Evolutionary conservation across 2,329 filamentous ascomycete species (phyloP), one percentile per base, ranked within the genome.

Genomic region (Botryotinia narcissicola): DNA sequence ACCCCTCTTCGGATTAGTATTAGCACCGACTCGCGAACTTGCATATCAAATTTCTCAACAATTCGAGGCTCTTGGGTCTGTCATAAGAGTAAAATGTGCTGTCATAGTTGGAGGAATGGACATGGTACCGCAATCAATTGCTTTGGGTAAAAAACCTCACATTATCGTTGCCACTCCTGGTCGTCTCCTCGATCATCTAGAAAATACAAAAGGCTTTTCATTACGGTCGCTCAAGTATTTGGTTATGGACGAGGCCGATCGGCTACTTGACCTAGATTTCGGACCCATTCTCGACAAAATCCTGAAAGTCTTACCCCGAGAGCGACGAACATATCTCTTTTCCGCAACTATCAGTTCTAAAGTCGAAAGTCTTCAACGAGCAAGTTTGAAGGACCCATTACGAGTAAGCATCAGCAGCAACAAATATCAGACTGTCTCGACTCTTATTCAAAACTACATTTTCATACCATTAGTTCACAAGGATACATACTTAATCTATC

Each of bases 141-240:
- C 95, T 0, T 88, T 99, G 0, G 94, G 93, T n/a, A 98, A 97
- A 87, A 95, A 95, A 79, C 96, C 96, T 12, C 96, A 99, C 80
- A 91, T 99, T 37, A 86, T 98, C 35, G 95, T 98, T 57, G 95
- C 95, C 0, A 98, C 95, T 0, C 95, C 95, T 0, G 95, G 95
- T 70, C 90, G 95, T 73, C 85, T 98, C 35, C 86, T 98, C 7
- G 96, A 98, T 79, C 96, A 99, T 79, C 85, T 98, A 14, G 94
- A 98, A 81, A 97, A 97, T 83, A 99, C 96, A 3, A 98, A 97
- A 82, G 95, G 96, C 18, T 98, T 99, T 83, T 95, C 92, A 2
- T 84, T 98, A 67, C 89, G 92, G 44, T 87, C 88, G 6, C 85
- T 98, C 54, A 95, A 95, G 80, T 97, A 95, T 80, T 86, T 98